Conservation (phyloP, 1,284 basidiomycete genomes). For the Xerocomus minutiporus region DNA sequence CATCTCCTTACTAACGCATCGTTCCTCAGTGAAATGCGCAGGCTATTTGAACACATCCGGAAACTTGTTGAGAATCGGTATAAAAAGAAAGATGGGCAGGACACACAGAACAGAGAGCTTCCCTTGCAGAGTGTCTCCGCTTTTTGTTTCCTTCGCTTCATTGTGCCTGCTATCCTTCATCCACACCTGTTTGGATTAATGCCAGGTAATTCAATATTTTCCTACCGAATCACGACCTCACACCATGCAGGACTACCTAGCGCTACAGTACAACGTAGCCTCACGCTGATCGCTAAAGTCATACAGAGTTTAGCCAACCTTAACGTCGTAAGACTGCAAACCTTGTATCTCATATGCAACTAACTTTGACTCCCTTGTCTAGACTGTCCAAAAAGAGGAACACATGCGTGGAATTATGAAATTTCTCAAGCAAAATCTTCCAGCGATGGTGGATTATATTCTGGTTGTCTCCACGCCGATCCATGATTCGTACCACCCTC, state of each 20-base stretch:
- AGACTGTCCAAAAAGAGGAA: constrained; percentile 66
- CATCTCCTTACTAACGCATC: constrained; percentile 12
- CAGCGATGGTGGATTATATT: constrained; percentile 73
- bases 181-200: constrained; percentile 74
- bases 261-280: constrained; percentile 61
- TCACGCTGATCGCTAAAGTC: constrained; percentile 75
- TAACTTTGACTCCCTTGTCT: constrained; percentile 5
- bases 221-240: constrained; percentile 6
- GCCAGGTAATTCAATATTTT: constrained; percentile 46
- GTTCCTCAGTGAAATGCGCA: constrained; percentile 63
- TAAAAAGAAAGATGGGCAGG: constrained; percentile 35
- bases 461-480: constrained; percentile 59
- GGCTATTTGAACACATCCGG: constrained; percentile 67
- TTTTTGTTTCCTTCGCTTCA: constrained; percentile 80
- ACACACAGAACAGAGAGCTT: constrained; percentile 49
- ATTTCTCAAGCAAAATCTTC: constrained; percentile 55
- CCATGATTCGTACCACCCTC: constrained; percentile 32
- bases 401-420: constrained; percentile 68
- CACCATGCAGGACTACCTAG: constrained; percentile 54
- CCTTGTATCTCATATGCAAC: constrained; percentile 1
- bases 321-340: constrained; percentile 50
- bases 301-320: constrained; percentile 78
- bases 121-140: constrained; percentile 80
- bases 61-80: constrained; percentile 65
- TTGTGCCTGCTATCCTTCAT: constrained; percentile 75